phyloP scores from a whole-genome alignment of 1,284 basidiomycete genomes.

The Moesziomyces antarcticus region DNA sequence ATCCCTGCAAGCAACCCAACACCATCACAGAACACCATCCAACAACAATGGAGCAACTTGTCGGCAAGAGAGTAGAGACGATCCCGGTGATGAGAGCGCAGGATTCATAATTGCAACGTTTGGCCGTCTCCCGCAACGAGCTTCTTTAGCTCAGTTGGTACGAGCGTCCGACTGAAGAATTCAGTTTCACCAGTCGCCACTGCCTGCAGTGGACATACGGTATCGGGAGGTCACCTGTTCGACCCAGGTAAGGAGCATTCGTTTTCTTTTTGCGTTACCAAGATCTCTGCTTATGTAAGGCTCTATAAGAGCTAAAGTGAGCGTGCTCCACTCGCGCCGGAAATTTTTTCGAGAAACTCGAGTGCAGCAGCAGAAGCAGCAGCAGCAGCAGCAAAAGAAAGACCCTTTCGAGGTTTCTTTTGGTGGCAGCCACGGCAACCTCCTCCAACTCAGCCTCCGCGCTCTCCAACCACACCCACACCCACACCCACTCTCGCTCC shows the following conservation, averaged over 20 bases:
- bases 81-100: too few relatives aligned
- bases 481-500: too few relatives aligned
- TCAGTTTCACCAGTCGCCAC: conserved; percentile 27
- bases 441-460: too few relatives aligned
- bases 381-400: too few relatives aligned
- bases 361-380: conserved; percentile 2
- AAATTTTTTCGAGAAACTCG: conserved; percentile 36
- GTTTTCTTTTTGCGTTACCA: conserved; percentile 17
- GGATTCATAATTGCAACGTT: too few relatives aligned
- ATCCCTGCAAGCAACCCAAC: too few relatives aligned
- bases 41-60: too few relatives aligned
- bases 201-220: conserved; percentile 9
- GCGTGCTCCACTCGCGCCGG: conserved; percentile 1
- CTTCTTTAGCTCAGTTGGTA: conserved; percentile 56
- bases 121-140: not conserved
- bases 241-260: conserved; percentile 49
- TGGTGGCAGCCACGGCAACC: too few relatives aligned
- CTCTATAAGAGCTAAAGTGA: conserved; percentile 7
- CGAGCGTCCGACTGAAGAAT: conserved; percentile 57
- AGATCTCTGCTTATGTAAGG: not conserved
- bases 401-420: too few relatives aligned
- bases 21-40: too few relatives aligned
- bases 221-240: conserved; percentile 49
- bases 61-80: too few relatives aligned
- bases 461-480: too few relatives aligned